Evolutionary conservation across 2,329 filamentous ascomycete species (phyloP).

Genomic region (Stachybotrys elegans): DNA sequence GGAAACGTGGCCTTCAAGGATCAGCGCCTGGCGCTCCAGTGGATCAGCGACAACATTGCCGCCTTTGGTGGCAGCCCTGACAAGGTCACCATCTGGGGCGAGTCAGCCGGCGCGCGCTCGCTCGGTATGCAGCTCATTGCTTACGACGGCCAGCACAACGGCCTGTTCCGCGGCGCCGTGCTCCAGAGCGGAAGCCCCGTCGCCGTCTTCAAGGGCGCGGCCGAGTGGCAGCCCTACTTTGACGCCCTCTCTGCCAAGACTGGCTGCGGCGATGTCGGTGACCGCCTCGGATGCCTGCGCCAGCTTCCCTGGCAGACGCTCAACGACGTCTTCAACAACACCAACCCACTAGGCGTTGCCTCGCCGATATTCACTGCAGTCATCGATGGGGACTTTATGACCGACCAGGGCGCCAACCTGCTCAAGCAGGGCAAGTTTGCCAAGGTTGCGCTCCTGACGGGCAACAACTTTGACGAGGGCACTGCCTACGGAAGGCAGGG

Average conservation of each 20-base stretch:
- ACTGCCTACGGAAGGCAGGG: constrained; percentile 47
- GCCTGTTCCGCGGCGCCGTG: constrained; percentile 49
- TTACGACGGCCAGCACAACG: constrained; percentile 47
- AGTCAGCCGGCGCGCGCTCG: constrained; percentile 47
- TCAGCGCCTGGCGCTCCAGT: constrained; percentile 42
- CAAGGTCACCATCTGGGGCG: constrained; percentile 47
- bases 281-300: constrained; percentile 25
- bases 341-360: constrained; percentile 11
- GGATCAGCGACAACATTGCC: constrained; percentile 46
- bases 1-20: constrained; percentile 48
- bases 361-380: constrained; percentile 13
- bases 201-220: constrained; percentile 14
- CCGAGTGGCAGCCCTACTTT: constrained; percentile 23
- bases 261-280: constrained; percentile 14
- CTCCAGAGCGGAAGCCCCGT: constrained; percentile 40
- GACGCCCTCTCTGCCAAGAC: constrained; percentile 18
- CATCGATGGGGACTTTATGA: constrained; percentile 36
- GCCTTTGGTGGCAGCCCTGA: constrained; percentile 41
- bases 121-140: constrained; percentile 46
- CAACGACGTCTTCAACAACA: constrained; percentile 21
- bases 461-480: constrained; percentile 62
- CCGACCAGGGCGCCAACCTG: constrained; percentile 40
- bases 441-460: constrained; percentile 57
- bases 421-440: constrained; percentile 55
- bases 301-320: constrained; percentile 23